These are phyloP conservation scores for Scedosporium minutisporum DNA, from an alignment of 2,329 filamentous ascomycete genomes.

Conservation along the genomic window DNA sequence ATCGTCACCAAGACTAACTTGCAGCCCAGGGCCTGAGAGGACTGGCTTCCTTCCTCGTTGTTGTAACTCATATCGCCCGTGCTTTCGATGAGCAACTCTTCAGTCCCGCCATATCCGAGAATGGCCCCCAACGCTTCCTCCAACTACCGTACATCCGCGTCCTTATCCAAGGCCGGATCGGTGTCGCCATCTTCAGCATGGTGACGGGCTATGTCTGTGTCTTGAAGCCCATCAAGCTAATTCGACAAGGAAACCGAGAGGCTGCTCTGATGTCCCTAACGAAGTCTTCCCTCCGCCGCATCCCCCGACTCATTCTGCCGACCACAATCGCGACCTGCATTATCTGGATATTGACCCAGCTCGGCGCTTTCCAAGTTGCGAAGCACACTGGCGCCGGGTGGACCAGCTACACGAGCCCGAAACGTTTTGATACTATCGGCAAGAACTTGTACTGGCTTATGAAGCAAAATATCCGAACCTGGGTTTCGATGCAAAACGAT, in stretches of 20 bases:
- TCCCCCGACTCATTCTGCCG: constrained; percentile 48
- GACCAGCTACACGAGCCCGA: constrained; percentile 23
- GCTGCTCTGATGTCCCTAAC: constrained; percentile 44
- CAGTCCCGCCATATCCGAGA: constrained; percentile 32
- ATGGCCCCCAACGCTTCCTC: constrained; percentile 35
- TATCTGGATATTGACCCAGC: constrained; percentile 41
- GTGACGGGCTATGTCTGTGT: constrained; percentile 57
- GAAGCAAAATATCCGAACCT: constrained; percentile 37
- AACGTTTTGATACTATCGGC: constrained; percentile 3
- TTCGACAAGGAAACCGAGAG: constrained; percentile 42
- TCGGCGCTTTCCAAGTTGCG: constrained; percentile 47
- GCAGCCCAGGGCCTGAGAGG: constrained; percentile 41
- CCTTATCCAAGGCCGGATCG: constrained; percentile 50
- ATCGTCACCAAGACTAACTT: background rate
- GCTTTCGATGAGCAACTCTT: constrained; percentile 43
- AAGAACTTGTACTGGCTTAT: constrained; percentile 20
- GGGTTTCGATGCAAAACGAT: constrained; percentile 37
- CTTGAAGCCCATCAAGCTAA: constrained; percentile 48
- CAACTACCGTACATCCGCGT: constrained; percentile 52
- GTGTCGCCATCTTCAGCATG: constrained; percentile 57
- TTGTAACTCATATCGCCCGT: constrained; percentile 43
- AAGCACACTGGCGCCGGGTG: constrained; percentile 43
- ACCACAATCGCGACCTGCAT: constrained; percentile 45
- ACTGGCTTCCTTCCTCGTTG: constrained; percentile 43
- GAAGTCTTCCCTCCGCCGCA: constrained; percentile 47